Conservation (phyloP, 2,329 filamentous ascomycete species). For the Apiospora koreana region DNA sequence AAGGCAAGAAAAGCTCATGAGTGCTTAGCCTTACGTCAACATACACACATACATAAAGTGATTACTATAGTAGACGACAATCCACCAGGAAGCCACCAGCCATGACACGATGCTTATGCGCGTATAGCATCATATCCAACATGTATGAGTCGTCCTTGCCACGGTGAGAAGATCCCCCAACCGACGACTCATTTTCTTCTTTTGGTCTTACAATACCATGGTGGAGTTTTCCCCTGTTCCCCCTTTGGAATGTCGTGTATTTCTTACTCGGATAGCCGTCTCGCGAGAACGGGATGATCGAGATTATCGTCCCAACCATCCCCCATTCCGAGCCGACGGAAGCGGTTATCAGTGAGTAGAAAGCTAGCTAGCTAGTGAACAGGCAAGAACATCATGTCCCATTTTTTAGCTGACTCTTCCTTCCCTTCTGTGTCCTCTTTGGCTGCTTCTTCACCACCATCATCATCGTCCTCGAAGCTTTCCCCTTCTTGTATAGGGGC, state of each 20-base stretch:
- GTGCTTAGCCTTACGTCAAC: no score
- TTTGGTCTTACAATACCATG: not conserved
- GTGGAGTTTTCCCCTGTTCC: not conserved
- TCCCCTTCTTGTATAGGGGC: not conserved
- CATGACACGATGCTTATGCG: not conserved
- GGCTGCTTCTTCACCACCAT: not conserved
- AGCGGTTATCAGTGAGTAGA: not conserved
- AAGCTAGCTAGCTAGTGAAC: no score
- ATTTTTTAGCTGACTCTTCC: not conserved
- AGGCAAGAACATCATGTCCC: not conserved
- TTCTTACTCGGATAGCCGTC: not conserved
- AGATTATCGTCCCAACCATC: not conserved
- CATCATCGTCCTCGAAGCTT: not conserved
- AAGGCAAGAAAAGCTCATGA: not conserved
- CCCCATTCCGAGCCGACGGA: not conserved
- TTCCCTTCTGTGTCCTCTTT: not conserved
- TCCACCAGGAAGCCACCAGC: not conserved
- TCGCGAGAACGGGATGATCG: not conserved
- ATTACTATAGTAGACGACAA: no score
- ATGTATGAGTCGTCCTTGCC: not conserved
- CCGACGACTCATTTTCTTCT: not conserved
- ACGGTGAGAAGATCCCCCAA: not conserved
- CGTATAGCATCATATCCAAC: not conserved
- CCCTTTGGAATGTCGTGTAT: no score
- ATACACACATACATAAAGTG: no score